Percentiles rank a stretch among this genome's conserved stretches.
Evolutionary conservation across 345 rosid genomes (phyloP).

Genomic region (Salix suchowensis): DNA sequence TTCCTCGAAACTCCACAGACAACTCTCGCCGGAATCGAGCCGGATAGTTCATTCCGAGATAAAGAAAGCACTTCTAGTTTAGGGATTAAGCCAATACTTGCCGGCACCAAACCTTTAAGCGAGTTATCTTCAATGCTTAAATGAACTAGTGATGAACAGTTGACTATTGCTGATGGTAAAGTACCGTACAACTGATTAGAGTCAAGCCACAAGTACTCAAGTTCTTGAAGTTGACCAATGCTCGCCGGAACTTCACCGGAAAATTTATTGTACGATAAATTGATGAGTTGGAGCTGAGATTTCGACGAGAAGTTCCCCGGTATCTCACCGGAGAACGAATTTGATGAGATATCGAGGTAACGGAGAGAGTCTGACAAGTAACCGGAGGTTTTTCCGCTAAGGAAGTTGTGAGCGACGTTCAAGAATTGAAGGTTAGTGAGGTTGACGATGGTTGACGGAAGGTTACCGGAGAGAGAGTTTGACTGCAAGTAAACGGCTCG

Average conservation of each 20-base stretch:
- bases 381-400: constrained; percentile 61
- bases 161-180: constrained; percentile 71
- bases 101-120: constrained; percentile 68
- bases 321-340: constrained; percentile 60
- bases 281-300: constrained; percentile 62
- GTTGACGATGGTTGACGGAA: constrained; percentile 54
- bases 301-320: constrained; percentile 26
- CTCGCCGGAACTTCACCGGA: constrained; percentile 68
- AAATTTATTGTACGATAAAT: constrained; percentile 72
- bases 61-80: constrained; percentile 62
- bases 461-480: constrained; percentile 78
- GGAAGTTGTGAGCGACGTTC: constrained; percentile 66
- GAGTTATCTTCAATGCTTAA: constrained; percentile 64
- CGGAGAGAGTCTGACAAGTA: constrained; percentile 49
- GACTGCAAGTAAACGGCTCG: constrained; percentile 72
- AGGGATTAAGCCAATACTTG: constrained; percentile 66
- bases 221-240: constrained; percentile 54
- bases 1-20: constrained; percentile 62
- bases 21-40: constrained; percentile 53
- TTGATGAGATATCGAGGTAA: constrained; percentile 72
- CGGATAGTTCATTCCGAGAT: constrained; percentile 59
- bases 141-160: constrained; percentile 75
- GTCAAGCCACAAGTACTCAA: constrained; percentile 77
- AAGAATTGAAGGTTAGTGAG: constrained; percentile 55
- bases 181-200: constrained; percentile 64